Conservation (phyloP, 306 rosid species). For the Casuarina equisetifolia region DNA sequence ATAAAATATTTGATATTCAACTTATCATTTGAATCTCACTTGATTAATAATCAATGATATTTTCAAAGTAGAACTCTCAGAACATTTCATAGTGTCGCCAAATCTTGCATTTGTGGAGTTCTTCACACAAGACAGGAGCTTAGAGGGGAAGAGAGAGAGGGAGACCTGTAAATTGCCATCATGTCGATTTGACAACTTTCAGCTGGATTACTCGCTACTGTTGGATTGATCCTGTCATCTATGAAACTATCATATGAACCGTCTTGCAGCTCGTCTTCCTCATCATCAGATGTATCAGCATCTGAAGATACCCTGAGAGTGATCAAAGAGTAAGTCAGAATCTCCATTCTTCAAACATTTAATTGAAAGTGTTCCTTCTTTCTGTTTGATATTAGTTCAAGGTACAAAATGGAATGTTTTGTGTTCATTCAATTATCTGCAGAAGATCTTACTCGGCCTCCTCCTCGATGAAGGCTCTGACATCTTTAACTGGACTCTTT, state of each 20-base stretch:
- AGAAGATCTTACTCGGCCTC: slow-evolving; percentile 87
- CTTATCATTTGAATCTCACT: not conserved
- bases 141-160: not conserved
- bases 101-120: not conserved
- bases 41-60: not conserved
- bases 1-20: too few relatives aligned
- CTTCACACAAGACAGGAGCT: not conserved
- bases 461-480: slow-evolving; percentile 73
- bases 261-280: slow-evolving; percentile 58
- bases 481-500: slow-evolving; percentile 44
- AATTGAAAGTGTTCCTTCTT: slow-evolving; percentile 13
- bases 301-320: slow-evolving; percentile 68
- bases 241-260: slow-evolving; percentile 78
- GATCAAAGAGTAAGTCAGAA: slow-evolving; percentile 31
- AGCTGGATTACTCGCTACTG: slow-evolving; percentile 54
- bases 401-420: not conserved
- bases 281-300: slow-evolving; percentile 59
- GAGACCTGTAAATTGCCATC: slow-evolving; percentile 87
- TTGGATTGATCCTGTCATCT: slow-evolving; percentile 73
- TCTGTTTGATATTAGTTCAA: slow-evolving; percentile 1
- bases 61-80: not conserved
- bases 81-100: not conserved
- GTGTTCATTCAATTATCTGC: not conserved
- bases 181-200: slow-evolving; percentile 63
- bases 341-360: slow-evolving; percentile 18